Evolutionary conservation across 768 basidiomycete species (phyloP).

Genomic region (Rhizopogon sp.): DNA sequence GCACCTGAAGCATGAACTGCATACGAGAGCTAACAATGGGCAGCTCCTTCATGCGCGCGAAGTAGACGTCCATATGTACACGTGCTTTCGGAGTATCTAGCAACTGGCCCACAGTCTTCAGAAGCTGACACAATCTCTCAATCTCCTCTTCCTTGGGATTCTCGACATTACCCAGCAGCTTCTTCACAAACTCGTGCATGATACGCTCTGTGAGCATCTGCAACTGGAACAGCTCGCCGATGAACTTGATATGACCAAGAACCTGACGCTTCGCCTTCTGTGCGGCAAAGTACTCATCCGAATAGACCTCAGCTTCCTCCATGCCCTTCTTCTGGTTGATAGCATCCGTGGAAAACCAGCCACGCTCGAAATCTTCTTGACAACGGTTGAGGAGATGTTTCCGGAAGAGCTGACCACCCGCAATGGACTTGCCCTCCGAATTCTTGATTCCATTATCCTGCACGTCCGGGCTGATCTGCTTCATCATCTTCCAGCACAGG

Average conservation of each 20-base stretch:
- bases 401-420: slow-evolving; percentile 91
- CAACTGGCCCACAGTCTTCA: slow-evolving; percentile 83
- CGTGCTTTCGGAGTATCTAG: slow-evolving; percentile 81
- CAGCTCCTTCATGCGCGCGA: slow-evolving; percentile 83
- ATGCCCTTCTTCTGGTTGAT: slow-evolving; percentile 45
- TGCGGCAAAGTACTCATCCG: slow-evolving; percentile 93
- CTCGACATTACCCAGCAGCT: slow-evolving; percentile 87
- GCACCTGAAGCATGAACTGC: slow-evolving; percentile 92
- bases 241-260: slow-evolving; percentile 95
- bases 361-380: slow-evolving; percentile 96
- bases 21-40: slow-evolving; percentile 79
- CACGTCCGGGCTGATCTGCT: too few species aligned
- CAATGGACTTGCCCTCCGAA: slow-evolving; percentile 79
- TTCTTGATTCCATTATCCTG: slow-evolving; percentile 81
- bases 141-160: slow-evolving; percentile 98
- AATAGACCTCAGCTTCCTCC: slow-evolving; percentile 72
- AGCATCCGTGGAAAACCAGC: slow-evolving; percentile 82
- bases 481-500: slow-evolving; percentile 81
- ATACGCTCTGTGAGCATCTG: slow-evolving; percentile 97
- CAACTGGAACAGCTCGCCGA: slow-evolving; percentile 96
- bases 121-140: slow-evolving; percentile 89
- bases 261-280: slow-evolving; percentile 97
- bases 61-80: slow-evolving; percentile 90
- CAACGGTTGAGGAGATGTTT: slow-evolving; percentile 96
- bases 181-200: slow-evolving; percentile 98